Percentiles rank a stretch among this genome's conserved stretches.
Evolutionary conservation across 202 grass and related monocot genomes (phyloP).

Genomic region (Panicum virgatum): DNA sequence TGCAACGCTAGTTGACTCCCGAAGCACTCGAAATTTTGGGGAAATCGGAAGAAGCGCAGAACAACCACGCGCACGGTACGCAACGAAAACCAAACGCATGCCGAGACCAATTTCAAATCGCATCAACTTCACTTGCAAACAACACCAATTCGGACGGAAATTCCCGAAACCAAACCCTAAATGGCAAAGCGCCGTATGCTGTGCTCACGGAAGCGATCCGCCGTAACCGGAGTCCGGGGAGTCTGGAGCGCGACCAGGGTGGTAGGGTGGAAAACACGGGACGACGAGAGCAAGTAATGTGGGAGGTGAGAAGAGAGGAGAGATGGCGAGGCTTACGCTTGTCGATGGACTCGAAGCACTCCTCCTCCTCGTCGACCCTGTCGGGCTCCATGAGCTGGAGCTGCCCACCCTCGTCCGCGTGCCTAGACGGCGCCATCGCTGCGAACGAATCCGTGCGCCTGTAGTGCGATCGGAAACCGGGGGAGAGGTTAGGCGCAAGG

Average conservation of each 20-base stretch:
- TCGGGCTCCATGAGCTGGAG: constrained; percentile 88
- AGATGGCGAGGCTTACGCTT: constrained; percentile 50
- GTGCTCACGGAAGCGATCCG: neutral
- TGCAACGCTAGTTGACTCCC: neutral
- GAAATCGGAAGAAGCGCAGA: neutral
- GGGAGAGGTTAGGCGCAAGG: neutral
- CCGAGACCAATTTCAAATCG: neutral
- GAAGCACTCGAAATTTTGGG: constrained; percentile 15
- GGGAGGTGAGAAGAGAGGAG: neutral
- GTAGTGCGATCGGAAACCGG: constrained; percentile 13
- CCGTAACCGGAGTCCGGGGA: neutral
- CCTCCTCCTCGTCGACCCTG: constrained; percentile 69
- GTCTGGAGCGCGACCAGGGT: neutral
- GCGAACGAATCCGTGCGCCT: neutral
- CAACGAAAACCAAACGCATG: constrained; percentile 16
- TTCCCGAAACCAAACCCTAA: neutral
- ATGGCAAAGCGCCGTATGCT: neutral
- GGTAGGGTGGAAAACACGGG: neutral
- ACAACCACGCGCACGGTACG: neutral
- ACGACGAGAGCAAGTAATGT: neutral
- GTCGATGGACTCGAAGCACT: constrained; percentile 90
- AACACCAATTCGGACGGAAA: neutral
- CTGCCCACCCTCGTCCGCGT: constrained; percentile 69
- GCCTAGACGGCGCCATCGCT: constrained; percentile 55
- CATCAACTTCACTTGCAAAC: neutral